Conservation (phyloP, 116 monocot genomes). For the Zostera marina region DNA sequence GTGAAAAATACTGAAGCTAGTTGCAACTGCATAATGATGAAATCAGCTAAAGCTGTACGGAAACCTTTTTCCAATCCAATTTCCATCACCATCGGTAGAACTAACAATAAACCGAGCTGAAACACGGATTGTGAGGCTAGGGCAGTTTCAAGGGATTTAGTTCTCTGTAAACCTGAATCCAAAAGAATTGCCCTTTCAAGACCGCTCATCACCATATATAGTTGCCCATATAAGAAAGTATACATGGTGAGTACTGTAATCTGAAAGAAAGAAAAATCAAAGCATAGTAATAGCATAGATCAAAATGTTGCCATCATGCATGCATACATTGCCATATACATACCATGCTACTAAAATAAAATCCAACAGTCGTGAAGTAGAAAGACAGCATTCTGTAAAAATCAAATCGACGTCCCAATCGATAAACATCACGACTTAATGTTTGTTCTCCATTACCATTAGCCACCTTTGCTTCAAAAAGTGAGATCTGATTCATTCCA, state of each 20-base stretch:
- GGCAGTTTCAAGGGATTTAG: slow-evolving; percentile 65
- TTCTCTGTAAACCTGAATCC: slow-evolving; percentile 36
- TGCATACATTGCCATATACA: slow-evolving; percentile 4
- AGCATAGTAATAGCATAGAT: not conserved
- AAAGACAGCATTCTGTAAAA: slow-evolving; percentile 91
- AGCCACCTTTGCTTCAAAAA: slow-evolving; percentile 93
- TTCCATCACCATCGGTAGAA: slow-evolving; percentile 95
- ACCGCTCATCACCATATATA: slow-evolving; percentile 87
- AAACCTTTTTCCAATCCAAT: slow-evolving; percentile 93
- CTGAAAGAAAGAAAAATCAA: slow-evolving; percentile 22
- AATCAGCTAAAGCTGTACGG: slow-evolving; percentile 75
- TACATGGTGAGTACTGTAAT: slow-evolving; percentile 82
- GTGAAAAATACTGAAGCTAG: slow-evolving; percentile 88
- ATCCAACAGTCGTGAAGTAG: slow-evolving; percentile 93
- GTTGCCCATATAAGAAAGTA: slow-evolving; percentile 74
- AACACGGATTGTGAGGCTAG: slow-evolving; percentile 81
- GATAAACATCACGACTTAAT: slow-evolving; percentile 79
- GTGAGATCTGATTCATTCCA: slow-evolving; percentile 92
- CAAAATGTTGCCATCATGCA: not conserved
- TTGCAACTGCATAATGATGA: slow-evolving; percentile 89
- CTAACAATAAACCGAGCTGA: slow-evolving; percentile 69
- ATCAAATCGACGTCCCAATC: slow-evolving; percentile 86
- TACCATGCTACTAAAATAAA: slow-evolving; percentile 96
- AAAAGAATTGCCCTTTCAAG: slow-evolving; percentile 63
- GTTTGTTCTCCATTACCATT: slow-evolving; percentile 98